Percentiles rank a stretch among this genome's conserved stretches.
Conservation (phyloP, 1,139 yeast species). For the Pichia sp. region DNA sequence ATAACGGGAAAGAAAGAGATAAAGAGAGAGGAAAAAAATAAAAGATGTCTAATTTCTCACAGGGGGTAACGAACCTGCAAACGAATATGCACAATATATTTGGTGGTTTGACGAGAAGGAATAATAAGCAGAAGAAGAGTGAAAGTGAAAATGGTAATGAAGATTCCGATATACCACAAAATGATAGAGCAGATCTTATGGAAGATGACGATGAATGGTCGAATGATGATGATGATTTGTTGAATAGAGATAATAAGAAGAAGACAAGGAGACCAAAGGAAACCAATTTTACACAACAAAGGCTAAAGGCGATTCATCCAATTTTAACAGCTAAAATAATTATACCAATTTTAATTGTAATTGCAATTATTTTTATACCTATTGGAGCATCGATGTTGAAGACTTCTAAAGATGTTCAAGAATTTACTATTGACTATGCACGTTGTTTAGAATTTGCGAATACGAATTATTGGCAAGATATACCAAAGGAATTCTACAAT, state of each 20-base stretch:
- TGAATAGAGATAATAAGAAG: conserved; percentile 28
- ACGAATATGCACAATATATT: conserved; percentile 15
- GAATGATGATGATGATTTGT: conserved; percentile 34
- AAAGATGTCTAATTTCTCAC: conserved; percentile 2
- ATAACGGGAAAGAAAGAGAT: no score
- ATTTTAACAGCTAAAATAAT: conserved; percentile 88
- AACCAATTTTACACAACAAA: conserved; percentile 62
- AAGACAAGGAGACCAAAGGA: conserved; percentile 49
- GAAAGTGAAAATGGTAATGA: conserved; percentile 1
- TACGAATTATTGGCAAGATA: conserved; percentile 42
- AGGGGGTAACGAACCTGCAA: conserved; percentile 14
- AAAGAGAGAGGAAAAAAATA: no score
- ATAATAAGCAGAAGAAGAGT: neutral
- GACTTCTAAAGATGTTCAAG: conserved; percentile 72
- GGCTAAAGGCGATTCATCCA: conserved; percentile 55
- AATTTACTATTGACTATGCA: conserved; percentile 72
- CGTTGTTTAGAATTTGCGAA: conserved; percentile 62
- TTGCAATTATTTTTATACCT: conserved; percentile 83
- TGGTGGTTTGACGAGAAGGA: conserved; percentile 13
- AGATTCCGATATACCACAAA: conserved; percentile 4
- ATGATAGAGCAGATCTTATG: conserved; percentile 16
- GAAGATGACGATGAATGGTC: conserved; percentile 25
- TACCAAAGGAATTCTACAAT: conserved; percentile 52
- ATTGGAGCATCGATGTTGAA: conserved; percentile 87
- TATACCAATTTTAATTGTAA: conserved; percentile 64